These are phyloP conservation scores for Carex scoparia DNA, from an alignment of 176 grass and related monocot species.

Conservation along the genomic window DNA sequence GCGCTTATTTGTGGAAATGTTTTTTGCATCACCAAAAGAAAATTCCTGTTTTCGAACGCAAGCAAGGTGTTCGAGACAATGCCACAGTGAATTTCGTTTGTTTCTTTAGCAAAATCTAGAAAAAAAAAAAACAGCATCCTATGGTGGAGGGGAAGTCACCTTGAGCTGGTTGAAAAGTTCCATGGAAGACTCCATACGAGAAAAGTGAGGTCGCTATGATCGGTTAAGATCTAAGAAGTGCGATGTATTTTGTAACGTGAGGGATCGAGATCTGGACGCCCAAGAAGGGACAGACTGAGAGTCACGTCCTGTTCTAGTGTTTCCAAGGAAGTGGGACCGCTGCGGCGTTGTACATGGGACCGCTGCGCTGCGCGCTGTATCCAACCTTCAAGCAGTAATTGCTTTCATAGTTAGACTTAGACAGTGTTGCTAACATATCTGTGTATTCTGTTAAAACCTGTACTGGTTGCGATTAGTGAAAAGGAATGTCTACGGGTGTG, in stretches of 20 bases:
- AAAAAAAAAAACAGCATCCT: too few relatives aligned
- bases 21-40: background rate
- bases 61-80: conserved; percentile 35
- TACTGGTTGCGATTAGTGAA: too few relatives aligned
- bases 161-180: conserved; percentile 73
- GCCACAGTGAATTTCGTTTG: background rate
- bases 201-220: background rate
- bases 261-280: background rate
- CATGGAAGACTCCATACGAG: conserved; percentile 29
- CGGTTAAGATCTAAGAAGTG: background rate
- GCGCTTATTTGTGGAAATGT: background rate
- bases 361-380: too few relatives aligned
- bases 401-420: too few relatives aligned
- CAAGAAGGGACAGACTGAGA: background rate
- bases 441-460: too few relatives aligned
- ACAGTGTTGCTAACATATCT: too few relatives aligned
- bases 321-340: background rate
- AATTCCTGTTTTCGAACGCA: background rate
- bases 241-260: background rate
- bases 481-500: too few relatives aligned
- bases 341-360: too few relatives aligned
- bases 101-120: background rate
- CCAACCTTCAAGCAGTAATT: too few relatives aligned
- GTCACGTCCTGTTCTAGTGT: background rate
- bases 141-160: conserved; percentile 27